Evolutionary conservation across 306 rosid species (phyloP).

Genomic region (Lotus japonicus): DNA sequence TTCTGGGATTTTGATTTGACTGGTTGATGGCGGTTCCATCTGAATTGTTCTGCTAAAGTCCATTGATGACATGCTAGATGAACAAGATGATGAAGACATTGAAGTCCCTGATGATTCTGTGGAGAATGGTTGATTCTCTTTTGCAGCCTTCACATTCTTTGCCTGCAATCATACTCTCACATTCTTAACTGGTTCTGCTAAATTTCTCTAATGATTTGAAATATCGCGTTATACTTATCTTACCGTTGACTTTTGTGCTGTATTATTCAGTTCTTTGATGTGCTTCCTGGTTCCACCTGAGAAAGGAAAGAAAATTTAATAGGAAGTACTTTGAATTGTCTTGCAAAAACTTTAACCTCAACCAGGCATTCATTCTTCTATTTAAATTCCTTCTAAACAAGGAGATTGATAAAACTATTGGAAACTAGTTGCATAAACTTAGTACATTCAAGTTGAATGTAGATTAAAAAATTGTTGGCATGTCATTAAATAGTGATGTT

Average conservation of each 20-base stretch:
- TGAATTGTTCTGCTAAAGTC: constrained; percentile 57
- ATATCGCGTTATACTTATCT: constrained; percentile 16
- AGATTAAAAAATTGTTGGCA: background rate
- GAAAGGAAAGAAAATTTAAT: background rate
- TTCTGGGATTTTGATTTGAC: constrained; percentile 30
- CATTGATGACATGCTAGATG: constrained; percentile 77
- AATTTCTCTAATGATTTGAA: background rate
- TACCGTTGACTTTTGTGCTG: constrained; percentile 38
- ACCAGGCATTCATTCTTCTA: background rate
- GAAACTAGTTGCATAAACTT: background rate
- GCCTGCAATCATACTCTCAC: constrained; percentile 37
- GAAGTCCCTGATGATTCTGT: constrained; percentile 70
- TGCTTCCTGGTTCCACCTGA: constrained; percentile 40
- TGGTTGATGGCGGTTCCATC: constrained; percentile 37
- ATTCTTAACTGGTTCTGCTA: constrained; percentile 10
- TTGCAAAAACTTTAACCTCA: background rate
- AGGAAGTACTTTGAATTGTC: background rate
- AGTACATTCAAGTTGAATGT: background rate
- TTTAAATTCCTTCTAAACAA: background rate
- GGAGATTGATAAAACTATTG: background rate
- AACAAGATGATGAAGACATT: constrained; percentile 63
- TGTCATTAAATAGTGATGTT: no score
- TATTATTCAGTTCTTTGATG: constrained; percentile 25
- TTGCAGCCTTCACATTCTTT: constrained; percentile 35
- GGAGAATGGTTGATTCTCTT: constrained; percentile 58